These are phyloP conservation scores for Paraconiothyrium sp. DNA, from an alignment of 2,329 filamentous ascomycete species.

Conservation along the genomic window DNA sequence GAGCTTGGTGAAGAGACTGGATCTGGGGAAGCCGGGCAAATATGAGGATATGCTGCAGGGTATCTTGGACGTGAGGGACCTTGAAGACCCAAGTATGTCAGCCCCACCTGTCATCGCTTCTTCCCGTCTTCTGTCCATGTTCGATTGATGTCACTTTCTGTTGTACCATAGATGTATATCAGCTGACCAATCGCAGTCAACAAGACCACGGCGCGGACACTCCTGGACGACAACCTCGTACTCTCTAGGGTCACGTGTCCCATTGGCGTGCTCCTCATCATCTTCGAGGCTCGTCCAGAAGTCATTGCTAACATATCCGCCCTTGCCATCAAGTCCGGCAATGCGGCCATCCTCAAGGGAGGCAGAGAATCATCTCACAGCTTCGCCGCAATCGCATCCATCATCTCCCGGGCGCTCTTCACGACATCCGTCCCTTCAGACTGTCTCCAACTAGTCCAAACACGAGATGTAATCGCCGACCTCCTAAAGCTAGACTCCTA, in stretches of 20 bases:
- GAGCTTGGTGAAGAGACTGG: slow-evolving; percentile 86
- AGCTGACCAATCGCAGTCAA: slow-evolving; percentile 69
- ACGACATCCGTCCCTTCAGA: slow-evolving; percentile 80
- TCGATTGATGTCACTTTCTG: slow-evolving; percentile 1
- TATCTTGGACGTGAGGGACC: slow-evolving; percentile 83
- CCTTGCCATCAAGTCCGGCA: slow-evolving; percentile 95
- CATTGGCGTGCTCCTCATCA: slow-evolving; percentile 96
- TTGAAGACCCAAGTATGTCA: slow-evolving; percentile 83
- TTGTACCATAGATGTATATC: not conserved
- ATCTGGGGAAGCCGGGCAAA: slow-evolving; percentile 86
- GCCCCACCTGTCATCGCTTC: slow-evolving; percentile 1
- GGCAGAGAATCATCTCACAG: slow-evolving; percentile 96
- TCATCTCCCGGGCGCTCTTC: slow-evolving; percentile 81
- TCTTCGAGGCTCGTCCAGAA: slow-evolving; percentile 96
- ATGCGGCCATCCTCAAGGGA: slow-evolving; percentile 95
- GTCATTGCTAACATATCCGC: slow-evolving; percentile 98
- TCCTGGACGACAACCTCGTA: slow-evolving; percentile 84
- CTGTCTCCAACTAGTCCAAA: slow-evolving; percentile 93
- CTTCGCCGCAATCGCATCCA: slow-evolving; percentile 88
- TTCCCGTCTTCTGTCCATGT: not conserved
- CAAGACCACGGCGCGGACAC: slow-evolving; percentile 81
- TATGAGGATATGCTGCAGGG: slow-evolving; percentile 98
- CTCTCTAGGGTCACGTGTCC: slow-evolving; percentile 91
- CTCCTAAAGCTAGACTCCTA: slow-evolving; percentile 85
- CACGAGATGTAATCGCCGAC: slow-evolving; percentile 86